A percentile compares a stretch with the other conserved stretches of the same genome.
Conservation (phyloP, 2,329 filamentous ascomycete species). For the Penicillium sp. region DNA sequence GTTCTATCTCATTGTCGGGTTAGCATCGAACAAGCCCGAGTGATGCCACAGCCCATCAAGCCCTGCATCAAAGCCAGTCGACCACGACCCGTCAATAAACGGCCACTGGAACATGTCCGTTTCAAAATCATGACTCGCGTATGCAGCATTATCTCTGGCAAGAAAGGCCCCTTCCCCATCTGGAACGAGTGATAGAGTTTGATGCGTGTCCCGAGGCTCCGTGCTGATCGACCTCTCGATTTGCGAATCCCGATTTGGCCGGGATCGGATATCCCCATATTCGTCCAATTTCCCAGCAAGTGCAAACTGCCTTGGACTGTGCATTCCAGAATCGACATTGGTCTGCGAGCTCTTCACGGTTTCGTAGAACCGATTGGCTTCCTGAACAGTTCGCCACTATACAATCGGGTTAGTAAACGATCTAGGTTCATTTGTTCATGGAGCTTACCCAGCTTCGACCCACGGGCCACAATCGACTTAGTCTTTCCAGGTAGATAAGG, state of each 20-base stretch:
- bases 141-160: slow-evolving; percentile 3
- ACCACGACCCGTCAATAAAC: slow-evolving; percentile 37
- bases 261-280: slow-evolving; percentile 35
- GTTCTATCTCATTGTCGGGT: slow-evolving; percentile 2
- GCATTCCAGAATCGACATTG: slow-evolving; percentile 19
- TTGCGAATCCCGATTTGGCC: slow-evolving; percentile 22
- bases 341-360: slow-evolving; percentile 28
- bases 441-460: slow-evolving; percentile 33
- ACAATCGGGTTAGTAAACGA: not conserved
- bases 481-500: slow-evolving; percentile 31
- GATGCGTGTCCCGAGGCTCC: slow-evolving; percentile 9
- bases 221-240: slow-evolving; percentile 11
- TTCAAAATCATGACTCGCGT: slow-evolving; percentile 27
- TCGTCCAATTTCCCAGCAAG: slow-evolving; percentile 35
- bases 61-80: slow-evolving; percentile 32
- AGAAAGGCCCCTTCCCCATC: slow-evolving; percentile 7
- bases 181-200: not conserved
- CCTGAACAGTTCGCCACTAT: slow-evolving; percentile 36
- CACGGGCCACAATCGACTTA: slow-evolving; percentile 34
- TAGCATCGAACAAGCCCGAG: slow-evolving; percentile 17
- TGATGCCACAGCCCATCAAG: slow-evolving; percentile 31
- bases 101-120: slow-evolving; percentile 38
- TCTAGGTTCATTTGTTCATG: not conserved
- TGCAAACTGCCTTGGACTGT: slow-evolving; percentile 28
- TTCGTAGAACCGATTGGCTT: slow-evolving; percentile 36